Base-by-base conservation (phyloP, 805 yeast genomes). In the Ogataea ganodermae region DNA sequence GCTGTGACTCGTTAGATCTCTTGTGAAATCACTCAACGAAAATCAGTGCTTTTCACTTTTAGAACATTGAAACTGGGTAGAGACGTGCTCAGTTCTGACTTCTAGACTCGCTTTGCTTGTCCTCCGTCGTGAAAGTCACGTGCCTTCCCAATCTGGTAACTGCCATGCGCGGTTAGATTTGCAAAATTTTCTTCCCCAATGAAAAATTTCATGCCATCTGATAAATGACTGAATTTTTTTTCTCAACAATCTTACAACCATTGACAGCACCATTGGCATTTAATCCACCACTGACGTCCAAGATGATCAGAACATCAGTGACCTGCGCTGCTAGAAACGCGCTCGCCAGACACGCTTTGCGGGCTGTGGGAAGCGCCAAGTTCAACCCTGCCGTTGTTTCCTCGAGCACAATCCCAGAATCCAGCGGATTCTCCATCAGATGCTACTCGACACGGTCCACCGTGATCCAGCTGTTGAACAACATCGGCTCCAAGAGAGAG, bases 401-500 rank as follows among this genome's bases (percentile, higher is more conserved):
- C 10, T 49, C 60, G 4, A 27, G 9, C 6, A 2, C 45, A 12
- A 35, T 56, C 18, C 45, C 60, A 1, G 21, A 33, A 2, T 38
- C 43, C 7, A 45, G 32, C 4, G 45, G 38, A n/a, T 10, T 53
- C 14, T 48, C 61, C 12, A 46, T 55, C 10, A 57, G 59, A 52
- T 52, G 42, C 41, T 74, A 75, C 59, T 83, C 89, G 30, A 91
- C 98, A 23, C 79, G 97, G 67, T 89, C 97, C 17, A 94, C 99
- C 0, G 98, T 94, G 23, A 88, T 94, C 51, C 99, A 95, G 69
- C 75, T 94, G 43, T 76, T 94, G 66, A 94, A 92, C 74, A 94
- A 91, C 69, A 94, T 94, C 57, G 97, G 98, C 21, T 90, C 97
- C 40, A 95, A 94, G 66, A 80, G 98, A 55, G 99, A 94, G 71